phyloP scores from a whole-genome alignment of 805 yeast genomes.

The Yarrowia bubula region DNA sequence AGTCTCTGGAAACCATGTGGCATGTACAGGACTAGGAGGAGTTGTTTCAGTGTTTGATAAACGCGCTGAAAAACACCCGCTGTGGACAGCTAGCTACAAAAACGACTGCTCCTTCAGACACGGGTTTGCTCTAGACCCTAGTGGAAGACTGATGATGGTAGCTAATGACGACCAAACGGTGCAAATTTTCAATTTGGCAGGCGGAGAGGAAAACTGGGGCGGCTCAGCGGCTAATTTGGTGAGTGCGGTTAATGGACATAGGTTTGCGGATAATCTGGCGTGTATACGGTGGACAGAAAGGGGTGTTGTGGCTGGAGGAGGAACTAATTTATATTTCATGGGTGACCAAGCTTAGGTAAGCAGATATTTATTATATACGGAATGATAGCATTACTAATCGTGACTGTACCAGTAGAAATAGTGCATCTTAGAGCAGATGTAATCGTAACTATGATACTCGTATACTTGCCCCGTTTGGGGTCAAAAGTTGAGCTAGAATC shows the following conservation, averaged over 20 bases:
- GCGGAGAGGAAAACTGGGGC: constrained; percentile 26
- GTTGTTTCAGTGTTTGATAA: constrained; percentile 30
- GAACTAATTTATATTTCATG: constrained; percentile 22
- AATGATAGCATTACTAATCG: no score
- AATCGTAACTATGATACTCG: not conserved
- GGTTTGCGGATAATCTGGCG: not conserved
- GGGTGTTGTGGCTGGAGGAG: constrained; percentile 4
- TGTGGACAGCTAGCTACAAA: constrained; percentile 22
- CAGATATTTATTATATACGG: not conserved
- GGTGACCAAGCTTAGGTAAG: not conserved
- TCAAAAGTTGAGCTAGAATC: no score
- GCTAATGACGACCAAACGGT: constrained; percentile 17
- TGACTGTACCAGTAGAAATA: no score
- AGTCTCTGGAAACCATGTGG: constrained; percentile 28
- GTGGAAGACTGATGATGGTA: constrained; percentile 28
- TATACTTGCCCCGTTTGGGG: not conserved
- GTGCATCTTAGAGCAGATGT: no score
- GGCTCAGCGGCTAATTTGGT: constrained; percentile 1
- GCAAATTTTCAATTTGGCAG: constrained; percentile 1
- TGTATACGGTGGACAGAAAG: not conserved
- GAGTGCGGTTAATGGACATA: not conserved
- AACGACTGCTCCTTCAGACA: constrained; percentile 24
- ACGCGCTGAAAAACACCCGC: not conserved
- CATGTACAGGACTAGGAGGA: constrained; percentile 33
- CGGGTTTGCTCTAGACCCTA: constrained; percentile 28